phyloP scores from a whole-genome alignment of 805 yeast genomes.

The Saccharomycopsis fibuligera region DNA sequence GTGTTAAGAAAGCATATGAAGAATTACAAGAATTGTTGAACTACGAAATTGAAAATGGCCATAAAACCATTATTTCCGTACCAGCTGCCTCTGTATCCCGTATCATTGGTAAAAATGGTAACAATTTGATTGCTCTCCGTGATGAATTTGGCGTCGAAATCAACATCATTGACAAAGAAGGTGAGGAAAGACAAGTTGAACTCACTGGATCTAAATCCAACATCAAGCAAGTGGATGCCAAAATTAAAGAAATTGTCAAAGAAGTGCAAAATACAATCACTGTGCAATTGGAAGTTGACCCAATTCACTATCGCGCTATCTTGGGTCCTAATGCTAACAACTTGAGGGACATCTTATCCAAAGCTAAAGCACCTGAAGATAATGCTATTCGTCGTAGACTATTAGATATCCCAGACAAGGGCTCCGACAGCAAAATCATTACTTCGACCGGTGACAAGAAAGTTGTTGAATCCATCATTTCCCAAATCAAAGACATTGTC shows the following conservation, averaged over 20 bases:
- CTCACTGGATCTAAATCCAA: constrained; percentile 74
- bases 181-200: constrained; percentile 47
- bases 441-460: constrained; percentile 68
- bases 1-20: constrained; percentile 75
- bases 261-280: constrained; percentile 59
- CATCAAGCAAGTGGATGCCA: constrained; percentile 62
- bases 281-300: constrained; percentile 57
- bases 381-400: constrained; percentile 45
- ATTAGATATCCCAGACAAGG: constrained; percentile 64
- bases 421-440: constrained; percentile 50
- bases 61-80: constrained; percentile 53
- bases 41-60: constrained; percentile 84
- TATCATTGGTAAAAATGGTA: constrained; percentile 87
- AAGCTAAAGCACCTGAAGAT: constrained; percentile 69
- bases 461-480: constrained; percentile 63
- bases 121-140: constrained; percentile 71
- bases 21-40: constrained; percentile 78
- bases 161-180: constrained; percentile 36
- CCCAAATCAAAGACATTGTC: constrained; percentile 56
- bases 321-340: constrained; percentile 75
- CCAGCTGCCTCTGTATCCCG: constrained; percentile 73
- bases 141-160: constrained; percentile 53
- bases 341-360: constrained; percentile 63
- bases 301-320: constrained; percentile 65
- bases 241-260: constrained; percentile 55